These are phyloP conservation scores for Annulohypoxylon truncatum DNA, from an alignment of 2,329 filamentous ascomycete genomes.

Conservation along the genomic window DNA sequence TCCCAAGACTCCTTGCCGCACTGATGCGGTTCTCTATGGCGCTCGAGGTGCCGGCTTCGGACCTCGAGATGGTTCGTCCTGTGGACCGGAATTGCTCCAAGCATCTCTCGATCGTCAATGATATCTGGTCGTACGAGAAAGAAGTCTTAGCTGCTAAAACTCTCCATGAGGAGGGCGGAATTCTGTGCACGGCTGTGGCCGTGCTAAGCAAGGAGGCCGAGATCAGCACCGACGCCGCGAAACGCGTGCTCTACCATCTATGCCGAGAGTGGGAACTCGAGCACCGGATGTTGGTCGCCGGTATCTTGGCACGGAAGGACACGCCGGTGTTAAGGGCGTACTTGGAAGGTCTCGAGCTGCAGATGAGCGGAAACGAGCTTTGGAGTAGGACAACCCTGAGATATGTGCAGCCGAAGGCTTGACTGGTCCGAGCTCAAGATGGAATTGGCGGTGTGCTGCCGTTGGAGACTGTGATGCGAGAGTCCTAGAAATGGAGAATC, in stretches of 20 bases:
- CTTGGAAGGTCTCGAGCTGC: conserved; percentile 50
- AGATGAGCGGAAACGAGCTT: conserved; percentile 44
- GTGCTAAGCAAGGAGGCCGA: conserved; percentile 45
- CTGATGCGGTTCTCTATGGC: conserved; percentile 52
- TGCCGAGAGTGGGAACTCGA: conserved; percentile 30
- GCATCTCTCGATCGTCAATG: conserved; percentile 54
- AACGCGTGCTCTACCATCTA: conserved; percentile 35
- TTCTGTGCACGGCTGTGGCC: conserved; percentile 50
- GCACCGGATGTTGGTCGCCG: conserved; percentile 33
- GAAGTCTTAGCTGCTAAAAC: conserved; percentile 43
- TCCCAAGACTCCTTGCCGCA: conserved; percentile 45
- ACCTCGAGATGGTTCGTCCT: conserved; percentile 39
- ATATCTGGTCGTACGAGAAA: conserved; percentile 55
- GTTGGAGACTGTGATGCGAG: too few species aligned
- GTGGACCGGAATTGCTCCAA: conserved; percentile 51
- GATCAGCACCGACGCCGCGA: conserved; percentile 35
- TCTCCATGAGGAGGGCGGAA: conserved; percentile 43
- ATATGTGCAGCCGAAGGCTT: conserved; percentile 17
- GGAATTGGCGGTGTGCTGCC: too few species aligned
- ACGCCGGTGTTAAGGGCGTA: conserved; percentile 39
- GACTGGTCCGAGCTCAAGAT: background rate
- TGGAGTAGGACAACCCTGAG: conserved; percentile 47
- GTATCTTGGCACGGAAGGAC: conserved; percentile 13
- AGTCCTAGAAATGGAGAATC: too few species aligned
- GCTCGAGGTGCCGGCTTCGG: conserved; percentile 42